A percentile compares a stretch with the other conserved stretches of the same genome.
Conservation (phyloP, 371 early-diverging fungal genomes). For the Sporodiniella umbellata region DNA sequence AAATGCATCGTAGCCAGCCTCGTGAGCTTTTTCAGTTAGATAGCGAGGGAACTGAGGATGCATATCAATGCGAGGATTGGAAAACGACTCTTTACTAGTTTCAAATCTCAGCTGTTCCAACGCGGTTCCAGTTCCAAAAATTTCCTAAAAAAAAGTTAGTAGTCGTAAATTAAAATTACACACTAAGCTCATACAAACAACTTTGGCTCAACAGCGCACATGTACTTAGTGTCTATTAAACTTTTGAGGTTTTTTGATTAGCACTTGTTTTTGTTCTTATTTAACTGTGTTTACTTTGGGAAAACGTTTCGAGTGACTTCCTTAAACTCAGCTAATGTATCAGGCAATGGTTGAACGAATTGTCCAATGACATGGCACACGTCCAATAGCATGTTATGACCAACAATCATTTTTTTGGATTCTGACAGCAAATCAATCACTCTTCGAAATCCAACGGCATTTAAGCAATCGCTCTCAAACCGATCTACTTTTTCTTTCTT, state of each 20-base stretch:
- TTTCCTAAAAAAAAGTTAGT: slow-evolving; percentile 7
- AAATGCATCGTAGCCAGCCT: slow-evolving; percentile 91
- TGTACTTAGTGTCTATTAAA: slow-evolving; percentile 80
- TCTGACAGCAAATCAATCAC: slow-evolving; percentile 75
- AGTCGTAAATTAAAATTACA: background rate
- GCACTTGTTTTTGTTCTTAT: background rate
- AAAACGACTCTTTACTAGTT: slow-evolving; percentile 38
- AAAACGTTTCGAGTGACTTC: slow-evolving; percentile 42
- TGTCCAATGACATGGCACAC: slow-evolving; percentile 70
- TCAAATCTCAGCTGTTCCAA: slow-evolving; percentile 40
- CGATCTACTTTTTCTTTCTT: slow-evolving; percentile 24
- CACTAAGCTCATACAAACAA: slow-evolving; percentile 35
- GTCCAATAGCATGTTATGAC: slow-evolving; percentile 86
- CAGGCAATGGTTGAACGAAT: slow-evolving; percentile 72
- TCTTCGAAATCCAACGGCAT: slow-evolving; percentile 70
- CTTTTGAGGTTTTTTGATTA: slow-evolving; percentile 19
- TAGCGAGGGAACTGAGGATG: slow-evolving; percentile 40
- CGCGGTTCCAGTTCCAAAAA: slow-evolving; percentile 31
- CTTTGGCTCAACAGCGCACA: slow-evolving; percentile 55
- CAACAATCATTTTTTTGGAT: slow-evolving; percentile 70
- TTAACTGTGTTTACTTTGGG: slow-evolving; percentile 59
- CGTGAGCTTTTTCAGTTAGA: slow-evolving; percentile 61
- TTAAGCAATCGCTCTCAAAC: slow-evolving; percentile 53
- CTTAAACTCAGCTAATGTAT: slow-evolving; percentile 62
- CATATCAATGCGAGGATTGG: slow-evolving; percentile 51